Percentiles rank a stretch among this genome's conserved stretches.
These are phyloP conservation scores for Pelargonium nanum DNA, from an alignment of 345 rosid genomes.

Conservation along the genomic window DNA sequence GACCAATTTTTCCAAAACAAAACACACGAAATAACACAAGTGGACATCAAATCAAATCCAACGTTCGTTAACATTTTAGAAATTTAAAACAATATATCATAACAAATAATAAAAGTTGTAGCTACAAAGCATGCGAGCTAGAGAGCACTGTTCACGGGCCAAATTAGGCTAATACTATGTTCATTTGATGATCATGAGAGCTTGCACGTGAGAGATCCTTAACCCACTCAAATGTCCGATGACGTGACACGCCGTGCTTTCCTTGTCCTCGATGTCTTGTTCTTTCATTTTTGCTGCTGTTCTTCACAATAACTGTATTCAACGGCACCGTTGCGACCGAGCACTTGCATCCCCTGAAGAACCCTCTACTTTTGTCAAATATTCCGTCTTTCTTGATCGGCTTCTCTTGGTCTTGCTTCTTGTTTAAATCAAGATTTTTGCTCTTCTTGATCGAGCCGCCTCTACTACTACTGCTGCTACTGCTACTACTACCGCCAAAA, in stretches of 20 bases:
- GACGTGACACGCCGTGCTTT: constrained; percentile 51
- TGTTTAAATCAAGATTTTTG: neutral
- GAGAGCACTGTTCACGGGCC: too few relatives aligned
- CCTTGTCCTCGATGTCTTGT: constrained; percentile 25
- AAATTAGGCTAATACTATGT: too few relatives aligned
- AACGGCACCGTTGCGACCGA: constrained; percentile 44
- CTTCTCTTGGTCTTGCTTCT: constrained; percentile 1
- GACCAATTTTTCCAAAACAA: too few relatives aligned
- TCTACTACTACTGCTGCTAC: constrained; percentile 37
- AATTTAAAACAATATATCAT: too few relatives aligned
- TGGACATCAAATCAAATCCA: too few relatives aligned
- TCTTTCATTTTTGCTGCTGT: constrained; percentile 24
- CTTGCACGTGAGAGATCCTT: constrained; percentile 38
- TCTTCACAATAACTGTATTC: constrained; percentile 17
- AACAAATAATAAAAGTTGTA: too few relatives aligned
- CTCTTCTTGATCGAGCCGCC: constrained; percentile 27
- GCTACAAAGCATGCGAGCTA: too few relatives aligned
- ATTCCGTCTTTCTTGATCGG: constrained; percentile 14
- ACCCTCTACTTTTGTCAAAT: constrained; percentile 26
- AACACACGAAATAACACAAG: too few relatives aligned
- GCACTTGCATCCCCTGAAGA: constrained; percentile 58
- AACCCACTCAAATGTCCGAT: constrained; percentile 78
- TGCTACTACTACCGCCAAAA: neutral
- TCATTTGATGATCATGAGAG: neutral
- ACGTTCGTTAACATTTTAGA: too few relatives aligned